Evolutionary conservation across 768 basidiomycete genomes (phyloP), one percentile per base, ranked within the genome.

Genomic region (Boletus subparvulus): DNA sequence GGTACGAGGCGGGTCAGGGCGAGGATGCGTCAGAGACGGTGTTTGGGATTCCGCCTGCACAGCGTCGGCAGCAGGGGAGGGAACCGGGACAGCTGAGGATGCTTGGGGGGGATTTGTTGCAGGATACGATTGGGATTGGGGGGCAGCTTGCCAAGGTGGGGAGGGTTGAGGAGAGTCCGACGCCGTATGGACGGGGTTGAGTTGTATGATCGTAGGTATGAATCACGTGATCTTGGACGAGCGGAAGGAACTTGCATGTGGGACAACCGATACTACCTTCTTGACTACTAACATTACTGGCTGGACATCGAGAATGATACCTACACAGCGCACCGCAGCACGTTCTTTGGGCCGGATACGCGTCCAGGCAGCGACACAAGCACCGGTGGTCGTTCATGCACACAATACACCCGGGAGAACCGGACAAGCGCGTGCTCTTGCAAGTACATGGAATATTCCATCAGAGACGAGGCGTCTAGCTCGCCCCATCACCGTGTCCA

Each of bases 1-100:
- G 67, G 48, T 74, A 74, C 37, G 64, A 60, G 13, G 60, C 19
- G 7, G 49, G 44, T 33, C 47, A 50, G 36, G 60, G 28, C 5
- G 65, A 55, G 26, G 73, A 67, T n/a, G 13, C 3, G 19, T 52
- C 28, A 0, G 86, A 90, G 69, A 89, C 89, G 13, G 71, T 90
- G 52, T 90, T 91, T 71, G 89, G 89, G 16, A 81, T 83, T 12
- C 79, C 80, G 10, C 84, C 84, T 40, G 80, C 76, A 36, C 79
- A 80, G 57, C 74, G 83, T 35, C 28, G 41, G 46, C 66, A 70
- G 56, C 67, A 66, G 37, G 47, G 54, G 42, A 66, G 49, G 57
- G 64, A 53, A 52, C 69, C 37, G 35, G 63, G 67, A 16, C 68
- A 77, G 48, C 60, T 88, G 59, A 75, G 77, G 65, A 77, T 90